Conservation (phyloP, 805 yeast species). For the Sungouiozyma ichnusensis region DNA sequence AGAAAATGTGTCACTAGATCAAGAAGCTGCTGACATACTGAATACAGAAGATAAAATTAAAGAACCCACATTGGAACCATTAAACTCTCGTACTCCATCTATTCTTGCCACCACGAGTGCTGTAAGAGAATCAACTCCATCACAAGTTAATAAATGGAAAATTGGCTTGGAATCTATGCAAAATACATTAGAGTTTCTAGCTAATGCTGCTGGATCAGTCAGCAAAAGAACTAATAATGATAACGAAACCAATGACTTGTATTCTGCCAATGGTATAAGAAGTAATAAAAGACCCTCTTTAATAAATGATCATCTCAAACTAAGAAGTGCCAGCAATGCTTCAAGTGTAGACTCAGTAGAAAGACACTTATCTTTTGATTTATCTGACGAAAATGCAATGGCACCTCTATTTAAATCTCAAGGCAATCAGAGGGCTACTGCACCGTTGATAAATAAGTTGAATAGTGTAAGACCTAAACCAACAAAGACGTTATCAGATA, state of each 20-base stretch:
- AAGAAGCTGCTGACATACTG: not conserved
- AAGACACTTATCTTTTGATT: constrained; percentile 1
- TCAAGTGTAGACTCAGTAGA: not conserved
- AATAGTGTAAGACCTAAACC: constrained; percentile 27
- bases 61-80: not conserved
- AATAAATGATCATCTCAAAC: not conserved
- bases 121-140: not conserved
- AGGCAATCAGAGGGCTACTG: constrained; percentile 16
- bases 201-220: constrained; percentile 70
- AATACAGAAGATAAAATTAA: not conserved
- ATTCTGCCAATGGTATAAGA: not conserved
- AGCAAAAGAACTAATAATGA: constrained; percentile 27
- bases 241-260: not conserved
- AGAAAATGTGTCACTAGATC: not conserved
- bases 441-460: constrained; percentile 27
- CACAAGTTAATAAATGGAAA: constrained; percentile 12
- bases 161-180: constrained; percentile 31
- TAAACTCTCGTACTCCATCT: not conserved
- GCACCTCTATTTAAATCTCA: constrained; percentile 20
- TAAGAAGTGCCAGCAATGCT: not conserved
- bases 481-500: constrained; percentile 38
- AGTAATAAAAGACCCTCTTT: not conserved
- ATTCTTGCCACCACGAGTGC: not conserved
- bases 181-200: constrained; percentile 62
- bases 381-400: constrained; percentile 11